A percentile compares a stretch with the other conserved stretches of the same genome.
These are phyloP conservation scores for Flaveria trinervia DNA, from an alignment of 129 eudicot species.

Conservation along the genomic window DNA sequence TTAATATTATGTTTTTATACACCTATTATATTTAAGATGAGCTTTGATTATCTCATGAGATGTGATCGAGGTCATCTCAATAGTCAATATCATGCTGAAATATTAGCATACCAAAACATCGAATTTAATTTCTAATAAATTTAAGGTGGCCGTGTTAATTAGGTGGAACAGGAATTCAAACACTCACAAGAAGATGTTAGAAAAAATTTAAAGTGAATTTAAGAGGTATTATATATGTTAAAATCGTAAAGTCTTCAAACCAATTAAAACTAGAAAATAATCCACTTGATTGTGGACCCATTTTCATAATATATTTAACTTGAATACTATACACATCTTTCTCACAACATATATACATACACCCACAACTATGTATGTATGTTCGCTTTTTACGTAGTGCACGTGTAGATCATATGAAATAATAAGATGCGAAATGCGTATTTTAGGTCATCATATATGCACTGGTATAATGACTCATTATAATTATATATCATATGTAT, in stretches of 20 bases:
- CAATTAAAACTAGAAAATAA: neutral
- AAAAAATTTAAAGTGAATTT: neutral
- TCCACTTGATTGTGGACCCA: constrained; percentile 1
- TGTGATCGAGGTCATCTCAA: no score
- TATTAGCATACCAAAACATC: neutral
- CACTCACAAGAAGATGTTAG: neutral
- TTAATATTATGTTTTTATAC: neutral
- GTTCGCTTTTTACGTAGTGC: no score
- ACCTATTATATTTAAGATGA: neutral
- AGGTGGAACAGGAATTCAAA: neutral
- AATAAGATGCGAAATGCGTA: no score
- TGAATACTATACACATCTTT: neutral
- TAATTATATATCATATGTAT: no score
- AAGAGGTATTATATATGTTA: neutral
- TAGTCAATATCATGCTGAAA: no score
- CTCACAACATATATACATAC: no score
- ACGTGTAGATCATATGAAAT: no score
- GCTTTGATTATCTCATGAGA: neutral
- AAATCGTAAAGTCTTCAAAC: neutral
- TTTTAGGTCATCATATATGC: no score
- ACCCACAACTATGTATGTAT: no score
- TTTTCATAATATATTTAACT: neutral
- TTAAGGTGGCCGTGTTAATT: neutral
- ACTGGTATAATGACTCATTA: no score
- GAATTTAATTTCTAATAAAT: neutral